These are phyloP conservation scores for Fraxinus pennsylvanica DNA, from an alignment of 257 asterid genomes.

Conservation along the genomic window DNA sequence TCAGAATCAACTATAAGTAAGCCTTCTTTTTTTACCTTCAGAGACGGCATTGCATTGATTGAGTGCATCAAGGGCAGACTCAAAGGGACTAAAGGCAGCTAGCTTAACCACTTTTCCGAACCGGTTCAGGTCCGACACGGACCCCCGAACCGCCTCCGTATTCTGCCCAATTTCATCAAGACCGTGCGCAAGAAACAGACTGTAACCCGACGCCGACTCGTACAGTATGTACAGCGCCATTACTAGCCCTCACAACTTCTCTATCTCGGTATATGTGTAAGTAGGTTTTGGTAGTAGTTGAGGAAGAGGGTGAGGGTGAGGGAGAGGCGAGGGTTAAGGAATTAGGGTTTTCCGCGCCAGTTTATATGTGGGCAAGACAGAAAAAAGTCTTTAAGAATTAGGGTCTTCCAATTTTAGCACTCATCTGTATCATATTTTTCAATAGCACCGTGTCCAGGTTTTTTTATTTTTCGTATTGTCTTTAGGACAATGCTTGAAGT, in stretches of 20 bases:
- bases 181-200: conserved; percentile 60
- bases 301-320: background rate
- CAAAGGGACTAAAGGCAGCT: conserved; percentile 69
- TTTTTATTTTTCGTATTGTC: too few species aligned
- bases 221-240: conserved; percentile 71
- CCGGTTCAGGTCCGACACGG: conserved; percentile 70
- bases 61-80: conserved; percentile 91
- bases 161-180: conserved; percentile 92
- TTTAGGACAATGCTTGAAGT: too few species aligned
- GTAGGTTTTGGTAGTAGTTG: background rate
- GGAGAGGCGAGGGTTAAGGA: conserved; percentile 29
- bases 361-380: background rate
- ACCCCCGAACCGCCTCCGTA: conserved; percentile 73
- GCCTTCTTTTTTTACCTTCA: conserved; percentile 54
- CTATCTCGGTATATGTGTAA: background rate
- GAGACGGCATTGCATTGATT: conserved; percentile 86
- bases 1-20: background rate
- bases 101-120: conserved; percentile 82
- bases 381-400: background rate
- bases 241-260: background rate
- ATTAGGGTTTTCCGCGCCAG: conserved; percentile 31
- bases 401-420: background rate
- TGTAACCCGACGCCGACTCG: conserved; percentile 88
- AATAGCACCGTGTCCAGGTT: too few species aligned
- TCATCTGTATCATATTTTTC: too few species aligned